A percentile compares a stretch with the other conserved stretches of the same genome.
phyloP scores from a whole-genome alignment of 148 eudicot genomes.

The Linanthus parryae region DNA sequence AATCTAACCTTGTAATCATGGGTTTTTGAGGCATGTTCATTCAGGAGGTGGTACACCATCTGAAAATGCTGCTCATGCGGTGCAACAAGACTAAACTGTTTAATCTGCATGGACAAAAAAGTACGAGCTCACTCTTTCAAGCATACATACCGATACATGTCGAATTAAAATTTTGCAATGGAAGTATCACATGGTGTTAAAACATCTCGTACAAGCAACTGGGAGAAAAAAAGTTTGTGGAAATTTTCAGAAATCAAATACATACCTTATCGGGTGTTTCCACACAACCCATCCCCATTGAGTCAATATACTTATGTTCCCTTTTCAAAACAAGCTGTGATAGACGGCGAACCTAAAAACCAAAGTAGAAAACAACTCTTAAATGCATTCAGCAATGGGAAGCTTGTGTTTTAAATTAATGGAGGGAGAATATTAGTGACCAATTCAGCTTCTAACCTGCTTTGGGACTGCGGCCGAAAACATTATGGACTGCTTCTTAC shows the following conservation, averaged over 20 bases:
- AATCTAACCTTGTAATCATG: slow-evolving; percentile 65
- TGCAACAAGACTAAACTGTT: slow-evolving; percentile 65
- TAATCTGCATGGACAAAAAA: slow-evolving; percentile 86
- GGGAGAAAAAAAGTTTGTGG: too few relatives aligned
- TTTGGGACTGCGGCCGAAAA: slow-evolving; percentile 89
- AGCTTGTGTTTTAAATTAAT: too few relatives aligned
- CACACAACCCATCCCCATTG: slow-evolving; percentile 52
- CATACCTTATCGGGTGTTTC: slow-evolving; percentile 72
- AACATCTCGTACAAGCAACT: too few relatives aligned
- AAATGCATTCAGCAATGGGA: too few relatives aligned
- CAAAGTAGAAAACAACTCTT: too few relatives aligned
- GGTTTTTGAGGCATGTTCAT: slow-evolving; percentile 50
- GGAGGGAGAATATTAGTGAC: too few relatives aligned
- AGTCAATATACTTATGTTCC: slow-evolving; percentile 73
- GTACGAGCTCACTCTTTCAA: too few relatives aligned
- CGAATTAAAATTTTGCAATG: too few relatives aligned
- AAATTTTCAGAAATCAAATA: too few relatives aligned
- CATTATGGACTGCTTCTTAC: slow-evolving; percentile 72
- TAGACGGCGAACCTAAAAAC: slow-evolving; percentile 74
- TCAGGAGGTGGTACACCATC: slow-evolving; percentile 59
- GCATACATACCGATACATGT: too few relatives aligned
- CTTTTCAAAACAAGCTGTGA: slow-evolving; percentile 88
- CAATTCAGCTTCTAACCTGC: slow-evolving; percentile 45
- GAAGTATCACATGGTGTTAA: too few relatives aligned
- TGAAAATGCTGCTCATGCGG: slow-evolving; percentile 81